Conservation (phyloP, 306 rosid genomes). For the Rosa multiflora region DNA sequence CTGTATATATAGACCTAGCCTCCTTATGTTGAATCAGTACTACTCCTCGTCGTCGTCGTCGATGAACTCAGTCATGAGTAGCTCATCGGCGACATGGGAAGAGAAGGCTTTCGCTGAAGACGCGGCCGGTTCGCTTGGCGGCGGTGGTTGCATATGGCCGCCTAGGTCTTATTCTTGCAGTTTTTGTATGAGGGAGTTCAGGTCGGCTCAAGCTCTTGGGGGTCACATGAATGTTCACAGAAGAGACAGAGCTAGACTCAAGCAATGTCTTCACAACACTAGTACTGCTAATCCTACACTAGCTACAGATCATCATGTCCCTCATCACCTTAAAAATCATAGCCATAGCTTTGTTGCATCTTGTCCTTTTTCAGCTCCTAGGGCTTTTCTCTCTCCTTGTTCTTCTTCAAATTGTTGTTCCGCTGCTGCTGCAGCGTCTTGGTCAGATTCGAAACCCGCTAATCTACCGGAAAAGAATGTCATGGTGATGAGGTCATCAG, state of each 20-base stretch:
- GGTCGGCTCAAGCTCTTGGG: constrained; percentile 96
- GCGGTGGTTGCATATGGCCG: constrained; percentile 78
- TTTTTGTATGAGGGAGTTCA: constrained; percentile 79
- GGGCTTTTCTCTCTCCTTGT: constrained; percentile 28
- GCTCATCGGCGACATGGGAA: constrained; percentile 53
- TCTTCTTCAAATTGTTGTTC: constrained; percentile 8
- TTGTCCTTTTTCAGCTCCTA: constrained; percentile 16
- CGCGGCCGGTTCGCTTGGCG: constrained; percentile 38
- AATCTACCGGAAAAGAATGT: constrained; percentile 24
- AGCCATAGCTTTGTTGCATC: neutral
- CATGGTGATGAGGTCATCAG: neutral
- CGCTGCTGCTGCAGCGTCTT: neutral
- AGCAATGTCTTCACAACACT: constrained; percentile 36
- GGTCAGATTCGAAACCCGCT: constrained; percentile 22
- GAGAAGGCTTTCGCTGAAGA: constrained; percentile 90
- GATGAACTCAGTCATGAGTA: constrained; percentile 16
- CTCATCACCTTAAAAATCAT: neutral
- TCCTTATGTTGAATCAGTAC: constrained; percentile 1
- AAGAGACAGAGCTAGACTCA: constrained; percentile 82
- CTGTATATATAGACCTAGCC: neutral
- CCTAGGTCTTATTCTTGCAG: constrained; percentile 80
- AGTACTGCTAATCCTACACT: neutral
- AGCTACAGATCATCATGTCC: neutral
- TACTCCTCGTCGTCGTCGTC: constrained; percentile 19
- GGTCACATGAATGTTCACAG: constrained; percentile 98